Conservation (phyloP, 352 stramenopile genomes). For the Blastocystis sp. region DNA sequence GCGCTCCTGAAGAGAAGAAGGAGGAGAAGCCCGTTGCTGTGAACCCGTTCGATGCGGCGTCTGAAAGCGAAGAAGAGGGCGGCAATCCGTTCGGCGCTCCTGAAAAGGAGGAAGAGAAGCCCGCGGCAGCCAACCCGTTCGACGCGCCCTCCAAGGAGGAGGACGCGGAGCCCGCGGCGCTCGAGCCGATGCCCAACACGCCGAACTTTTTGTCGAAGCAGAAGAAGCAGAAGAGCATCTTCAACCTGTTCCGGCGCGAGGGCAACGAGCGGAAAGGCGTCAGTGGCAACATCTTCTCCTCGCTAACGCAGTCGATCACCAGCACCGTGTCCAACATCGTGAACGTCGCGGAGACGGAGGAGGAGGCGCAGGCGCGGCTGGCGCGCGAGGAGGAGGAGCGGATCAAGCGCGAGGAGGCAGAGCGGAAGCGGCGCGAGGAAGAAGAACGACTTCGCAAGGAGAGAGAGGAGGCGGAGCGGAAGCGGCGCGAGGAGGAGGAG, state of each 20-base stretch:
- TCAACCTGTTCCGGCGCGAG: slow-evolving; percentile 52
- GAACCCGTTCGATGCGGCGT: neutral
- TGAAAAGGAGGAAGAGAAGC: neutral
- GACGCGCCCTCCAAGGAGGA: slow-evolving; percentile 12
- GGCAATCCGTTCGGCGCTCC: neutral
- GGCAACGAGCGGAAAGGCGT: slow-evolving; percentile 35
- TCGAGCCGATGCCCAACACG: neutral
- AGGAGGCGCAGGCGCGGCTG: neutral
- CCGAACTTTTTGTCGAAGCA: neutral
- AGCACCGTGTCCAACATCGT: slow-evolving; percentile 12
- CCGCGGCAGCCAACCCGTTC: slow-evolving; percentile 13
- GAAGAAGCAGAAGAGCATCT: slow-evolving; percentile 68
- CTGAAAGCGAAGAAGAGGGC: neutral
- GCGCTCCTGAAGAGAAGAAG: slow-evolving; percentile 23
- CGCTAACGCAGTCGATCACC: slow-evolving; percentile 22
- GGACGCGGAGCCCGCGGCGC: slow-evolving; percentile 1
- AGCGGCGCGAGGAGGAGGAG: slow-evolving; percentile 60
- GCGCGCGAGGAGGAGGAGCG: slow-evolving; percentile 38
- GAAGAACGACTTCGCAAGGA: slow-evolving; percentile 47
- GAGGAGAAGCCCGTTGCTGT: neutral
- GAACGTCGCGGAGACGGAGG: neutral
- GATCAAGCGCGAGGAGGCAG: slow-evolving; percentile 1
- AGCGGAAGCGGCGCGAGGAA: neutral
- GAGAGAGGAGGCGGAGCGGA: slow-evolving; percentile 54
- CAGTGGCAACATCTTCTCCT: neutral